Evolutionary conservation across 202 grass and related monocot genomes (phyloP).

Genomic region (Brachypodium distachyon): DNA sequence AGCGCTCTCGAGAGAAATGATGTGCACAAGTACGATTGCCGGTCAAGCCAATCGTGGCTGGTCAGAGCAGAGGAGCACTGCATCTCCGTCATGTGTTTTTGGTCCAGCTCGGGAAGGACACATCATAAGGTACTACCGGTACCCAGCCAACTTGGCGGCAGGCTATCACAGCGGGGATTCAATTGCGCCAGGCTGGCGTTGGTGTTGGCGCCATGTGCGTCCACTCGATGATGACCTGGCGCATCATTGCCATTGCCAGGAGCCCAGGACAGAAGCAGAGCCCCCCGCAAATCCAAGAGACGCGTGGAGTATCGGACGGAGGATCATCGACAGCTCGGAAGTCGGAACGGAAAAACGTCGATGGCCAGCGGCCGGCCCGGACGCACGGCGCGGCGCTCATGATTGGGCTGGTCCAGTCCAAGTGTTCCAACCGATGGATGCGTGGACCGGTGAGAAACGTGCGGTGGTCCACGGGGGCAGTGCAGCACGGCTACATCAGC

Average conservation of each 20-base stretch:
- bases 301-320: no score
- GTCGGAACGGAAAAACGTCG: no score
- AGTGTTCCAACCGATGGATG: background rate
- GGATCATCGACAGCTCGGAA: no score
- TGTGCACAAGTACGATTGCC: background rate
- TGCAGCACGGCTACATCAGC: no score
- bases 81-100: background rate
- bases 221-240: no score
- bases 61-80: background rate
- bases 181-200: slow-evolving; percentile 26
- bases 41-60: slow-evolving; percentile 6
- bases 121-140: background rate
- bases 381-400: background rate
- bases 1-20: background rate
- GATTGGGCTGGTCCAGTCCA: no score
- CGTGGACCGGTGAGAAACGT: background rate
- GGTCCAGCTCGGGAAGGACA: background rate
- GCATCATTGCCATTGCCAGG: no score
- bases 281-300: no score
- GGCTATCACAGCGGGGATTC: background rate
- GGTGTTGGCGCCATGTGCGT: slow-evolving; percentile 32
- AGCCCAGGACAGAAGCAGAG: no score
- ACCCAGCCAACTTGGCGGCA: background rate
- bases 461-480: slow-evolving; percentile 18
- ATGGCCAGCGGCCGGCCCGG: background rate